Percentiles rank a stretch among this genome's conserved stretches.
Evolutionary conservation across 2,329 filamentous ascomycete species (phyloP).

Genomic region (Colletotrichum higginsianum): DNA sequence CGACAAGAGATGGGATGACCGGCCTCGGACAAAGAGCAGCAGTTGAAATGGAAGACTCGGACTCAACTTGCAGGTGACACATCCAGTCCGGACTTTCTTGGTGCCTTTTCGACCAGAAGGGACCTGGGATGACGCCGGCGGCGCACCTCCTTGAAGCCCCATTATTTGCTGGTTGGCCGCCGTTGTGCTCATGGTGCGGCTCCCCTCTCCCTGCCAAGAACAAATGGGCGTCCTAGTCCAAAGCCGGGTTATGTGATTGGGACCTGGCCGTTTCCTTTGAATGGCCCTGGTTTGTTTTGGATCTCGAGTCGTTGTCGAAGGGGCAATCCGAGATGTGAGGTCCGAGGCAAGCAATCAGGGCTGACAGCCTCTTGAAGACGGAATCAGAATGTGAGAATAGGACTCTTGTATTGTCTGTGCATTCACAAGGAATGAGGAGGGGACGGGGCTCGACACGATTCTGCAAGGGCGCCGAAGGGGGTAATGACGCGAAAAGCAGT

Average conservation of each 20-base stretch:
- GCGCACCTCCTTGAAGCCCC: constrained; percentile 8
- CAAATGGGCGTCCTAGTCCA: not conserved
- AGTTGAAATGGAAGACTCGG: constrained; percentile 8
- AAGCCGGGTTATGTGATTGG: not conserved
- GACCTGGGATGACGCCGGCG: constrained; percentile 22
- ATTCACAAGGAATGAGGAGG: not conserved
- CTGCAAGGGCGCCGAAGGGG: not conserved
- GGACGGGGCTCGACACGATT: not conserved
- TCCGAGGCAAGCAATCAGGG: constrained; percentile 37
- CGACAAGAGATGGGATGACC: not conserved
- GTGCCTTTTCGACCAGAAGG: constrained; percentile 56
- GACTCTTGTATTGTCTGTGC: not conserved
- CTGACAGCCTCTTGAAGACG: not conserved
- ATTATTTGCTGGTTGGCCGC: constrained; percentile 23
- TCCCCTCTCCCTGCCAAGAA: not conserved
- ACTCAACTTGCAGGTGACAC: constrained; percentile 70
- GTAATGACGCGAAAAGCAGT: not conserved
- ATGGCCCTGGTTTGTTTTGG: not conserved
- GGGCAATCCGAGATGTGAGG: constrained; percentile 17
- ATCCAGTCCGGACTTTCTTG: constrained; percentile 65
- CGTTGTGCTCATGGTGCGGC: constrained; percentile 3
- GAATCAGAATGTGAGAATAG: not conserved
- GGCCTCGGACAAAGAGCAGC: not conserved
- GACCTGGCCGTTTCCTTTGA: not conserved
- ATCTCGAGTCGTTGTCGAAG: not conserved